These are phyloP conservation scores for Fusarium globosum DNA, from an alignment of 2,329 filamentous ascomycete species.

Conservation along the genomic window DNA sequence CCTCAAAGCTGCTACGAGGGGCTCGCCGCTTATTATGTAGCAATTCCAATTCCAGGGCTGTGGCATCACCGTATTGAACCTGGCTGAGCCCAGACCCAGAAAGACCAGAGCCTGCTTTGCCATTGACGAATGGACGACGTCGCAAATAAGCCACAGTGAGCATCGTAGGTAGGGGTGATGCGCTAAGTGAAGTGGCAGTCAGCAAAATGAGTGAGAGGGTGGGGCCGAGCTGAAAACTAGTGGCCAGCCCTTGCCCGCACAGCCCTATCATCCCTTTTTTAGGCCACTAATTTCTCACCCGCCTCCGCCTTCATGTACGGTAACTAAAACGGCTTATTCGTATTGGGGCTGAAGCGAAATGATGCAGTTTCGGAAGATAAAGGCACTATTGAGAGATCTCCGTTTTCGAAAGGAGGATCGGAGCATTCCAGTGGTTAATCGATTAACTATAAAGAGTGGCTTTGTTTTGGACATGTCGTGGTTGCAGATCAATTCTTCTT, in stretches of 20 bases:
- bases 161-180: not conserved
- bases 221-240: conserved; percentile 24
- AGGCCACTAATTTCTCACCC: conserved; percentile 20
- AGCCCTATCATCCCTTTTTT: not conserved
- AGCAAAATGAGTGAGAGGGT: not conserved
- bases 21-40: not conserved
- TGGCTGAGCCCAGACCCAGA: not conserved
- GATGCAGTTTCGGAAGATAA: not conserved
- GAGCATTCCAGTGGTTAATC: rapidly evolving
- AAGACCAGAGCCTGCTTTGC: not conserved
- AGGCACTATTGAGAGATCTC: no score
- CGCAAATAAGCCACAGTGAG: conserved; percentile 1
- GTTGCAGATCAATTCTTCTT: not conserved
- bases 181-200: not conserved
- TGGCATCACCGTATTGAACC: not conserved
- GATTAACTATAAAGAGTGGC: no score
- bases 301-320: not conserved
- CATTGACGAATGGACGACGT: not conserved
- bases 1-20: not conserved
- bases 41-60: not conserved
- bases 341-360: not conserved
- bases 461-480: rapidly evolving
- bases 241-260: not conserved
- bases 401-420: not conserved
- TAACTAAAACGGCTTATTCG: not conserved